Conservation (phyloP, 139 green algal species). For the Volvox reticuliferus region DNA sequence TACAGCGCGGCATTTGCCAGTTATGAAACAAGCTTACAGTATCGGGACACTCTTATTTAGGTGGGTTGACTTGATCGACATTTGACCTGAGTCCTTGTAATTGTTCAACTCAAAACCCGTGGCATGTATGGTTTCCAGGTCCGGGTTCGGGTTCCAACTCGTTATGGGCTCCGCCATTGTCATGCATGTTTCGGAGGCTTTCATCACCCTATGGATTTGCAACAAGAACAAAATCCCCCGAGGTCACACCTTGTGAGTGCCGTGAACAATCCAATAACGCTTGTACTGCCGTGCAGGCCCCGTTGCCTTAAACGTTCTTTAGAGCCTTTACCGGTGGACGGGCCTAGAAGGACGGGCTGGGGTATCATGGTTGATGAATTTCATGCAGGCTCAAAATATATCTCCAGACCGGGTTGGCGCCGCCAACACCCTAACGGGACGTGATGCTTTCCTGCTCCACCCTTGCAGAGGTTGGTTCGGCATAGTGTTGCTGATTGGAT, state of each 20-base stretch:
- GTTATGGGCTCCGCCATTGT: neutral
- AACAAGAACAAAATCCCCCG: neutral
- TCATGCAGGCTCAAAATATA: neutral
- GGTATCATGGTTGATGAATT: neutral
- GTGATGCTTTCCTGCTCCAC: neutral
- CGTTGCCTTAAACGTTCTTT: no score
- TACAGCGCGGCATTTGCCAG: neutral
- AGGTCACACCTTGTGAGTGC: slow-evolving; percentile 2
- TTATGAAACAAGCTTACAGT: neutral
- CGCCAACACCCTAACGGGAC: neutral
- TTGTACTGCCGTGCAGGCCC: neutral
- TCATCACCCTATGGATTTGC: neutral
- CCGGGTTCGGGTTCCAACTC: neutral
- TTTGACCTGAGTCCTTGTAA: neutral
- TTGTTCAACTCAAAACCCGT: neutral
- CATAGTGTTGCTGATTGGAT: neutral
- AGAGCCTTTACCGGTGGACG: no score
- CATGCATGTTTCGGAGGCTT: neutral
- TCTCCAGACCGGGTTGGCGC: neutral
- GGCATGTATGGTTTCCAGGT: neutral
- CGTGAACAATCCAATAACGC: neutral
- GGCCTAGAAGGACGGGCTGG: no score
- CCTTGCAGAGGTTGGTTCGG: slow-evolving; percentile 5
- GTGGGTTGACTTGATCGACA: neutral
- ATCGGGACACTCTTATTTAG: neutral